Evolutionary conservation across 2,329 filamentous ascomycete species (phyloP).

Genomic region (Penicillium sp.): DNA sequence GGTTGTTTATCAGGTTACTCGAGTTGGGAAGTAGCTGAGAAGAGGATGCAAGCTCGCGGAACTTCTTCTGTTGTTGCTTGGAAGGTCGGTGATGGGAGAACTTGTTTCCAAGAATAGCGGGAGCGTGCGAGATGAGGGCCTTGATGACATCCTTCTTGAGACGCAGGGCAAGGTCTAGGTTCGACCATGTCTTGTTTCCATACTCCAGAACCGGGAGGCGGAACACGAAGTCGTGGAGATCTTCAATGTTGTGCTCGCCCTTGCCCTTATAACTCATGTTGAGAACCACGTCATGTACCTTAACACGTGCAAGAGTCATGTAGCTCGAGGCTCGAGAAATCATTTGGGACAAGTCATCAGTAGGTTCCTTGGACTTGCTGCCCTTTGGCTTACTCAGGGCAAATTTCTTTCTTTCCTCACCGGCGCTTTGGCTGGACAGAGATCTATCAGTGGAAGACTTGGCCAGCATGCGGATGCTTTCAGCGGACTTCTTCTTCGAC

Average conservation of each 20-base stretch:
- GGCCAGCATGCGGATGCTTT: slow-evolving; percentile 41
- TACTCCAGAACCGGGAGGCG: slow-evolving; percentile 91
- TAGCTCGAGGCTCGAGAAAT: slow-evolving; percentile 92
- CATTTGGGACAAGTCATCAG: slow-evolving; percentile 95
- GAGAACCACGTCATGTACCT: slow-evolving; percentile 90
- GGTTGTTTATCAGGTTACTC: slow-evolving; percentile 28
- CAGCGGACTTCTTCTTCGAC: slow-evolving; percentile 43
- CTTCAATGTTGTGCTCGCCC: slow-evolving; percentile 91
- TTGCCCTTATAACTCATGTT: slow-evolving; percentile 97
- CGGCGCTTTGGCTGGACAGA: slow-evolving; percentile 30
- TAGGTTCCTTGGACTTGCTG: slow-evolving; percentile 62
- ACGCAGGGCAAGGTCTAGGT: slow-evolving; percentile 86
- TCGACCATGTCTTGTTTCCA: slow-evolving; percentile 98
- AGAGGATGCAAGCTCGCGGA: slow-evolving; percentile 81
- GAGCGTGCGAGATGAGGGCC: slow-evolving; percentile 90
- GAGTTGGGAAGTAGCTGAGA: slow-evolving; percentile 61
- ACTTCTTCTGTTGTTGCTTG: slow-evolving; percentile 72
- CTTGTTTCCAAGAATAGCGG: slow-evolving; percentile 96
- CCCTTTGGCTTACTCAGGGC: slow-evolving; percentile 47
- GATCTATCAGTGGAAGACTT: slow-evolving; percentile 40
- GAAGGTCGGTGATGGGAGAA: slow-evolving; percentile 84
- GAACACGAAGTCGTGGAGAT: slow-evolving; percentile 97
- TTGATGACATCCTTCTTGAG: slow-evolving; percentile 94
- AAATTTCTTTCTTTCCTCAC: slow-evolving; percentile 52
- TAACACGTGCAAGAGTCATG: slow-evolving; percentile 95